These are phyloP conservation scores for Scedosporium boydii DNA, from an alignment of 2,329 filamentous ascomycete species.

Conservation along the genomic window DNA sequence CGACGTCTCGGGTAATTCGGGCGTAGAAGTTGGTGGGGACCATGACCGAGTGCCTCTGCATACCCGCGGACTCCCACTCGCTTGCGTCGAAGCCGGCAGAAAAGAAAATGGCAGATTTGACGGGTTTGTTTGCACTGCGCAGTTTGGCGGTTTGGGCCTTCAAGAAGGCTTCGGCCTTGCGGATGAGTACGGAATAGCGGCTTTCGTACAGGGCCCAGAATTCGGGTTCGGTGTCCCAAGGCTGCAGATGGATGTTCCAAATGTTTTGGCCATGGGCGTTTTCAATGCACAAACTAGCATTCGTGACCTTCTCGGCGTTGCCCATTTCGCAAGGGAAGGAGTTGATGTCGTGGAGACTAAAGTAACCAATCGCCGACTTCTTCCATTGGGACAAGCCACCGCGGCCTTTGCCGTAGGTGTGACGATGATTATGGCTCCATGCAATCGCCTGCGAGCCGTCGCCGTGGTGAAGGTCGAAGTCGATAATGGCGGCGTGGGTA, in stretches of 20 bases:
- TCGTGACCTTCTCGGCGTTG: conserved; percentile 88
- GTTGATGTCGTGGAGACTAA: conserved; percentile 96
- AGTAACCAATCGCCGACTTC: conserved; percentile 86
- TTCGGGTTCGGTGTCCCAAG: conserved; percentile 72
- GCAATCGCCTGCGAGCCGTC: conserved; percentile 93
- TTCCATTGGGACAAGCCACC: conserved; percentile 56
- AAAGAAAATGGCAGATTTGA: conserved; percentile 83
- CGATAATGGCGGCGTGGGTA: conserved; percentile 88
- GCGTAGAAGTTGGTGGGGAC: conserved; percentile 97
- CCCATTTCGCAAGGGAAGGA: conserved; percentile 93
- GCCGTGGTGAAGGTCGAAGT: conserved; percentile 86
- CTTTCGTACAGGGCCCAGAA: conserved; percentile 85
- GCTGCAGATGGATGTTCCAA: conserved; percentile 90
- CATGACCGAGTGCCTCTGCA: conserved; percentile 94
- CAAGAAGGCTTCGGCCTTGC: conserved; percentile 75
- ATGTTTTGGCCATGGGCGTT: conserved; percentile 88
- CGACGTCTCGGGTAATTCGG: conserved; percentile 75
- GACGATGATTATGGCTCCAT: conserved; percentile 76
- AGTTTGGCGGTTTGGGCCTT: conserved; percentile 60
- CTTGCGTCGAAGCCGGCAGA: conserved; percentile 96
- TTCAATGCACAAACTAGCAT: conserved; percentile 88
- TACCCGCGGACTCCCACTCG: conserved; percentile 82
- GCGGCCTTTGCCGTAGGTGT: conserved; percentile 14
- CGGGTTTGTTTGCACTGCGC: conserved; percentile 45
- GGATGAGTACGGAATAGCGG: conserved; percentile 66